Conservation (phyloP, 176 grass and related monocot species). For the Eragrostis curvula region DNA sequence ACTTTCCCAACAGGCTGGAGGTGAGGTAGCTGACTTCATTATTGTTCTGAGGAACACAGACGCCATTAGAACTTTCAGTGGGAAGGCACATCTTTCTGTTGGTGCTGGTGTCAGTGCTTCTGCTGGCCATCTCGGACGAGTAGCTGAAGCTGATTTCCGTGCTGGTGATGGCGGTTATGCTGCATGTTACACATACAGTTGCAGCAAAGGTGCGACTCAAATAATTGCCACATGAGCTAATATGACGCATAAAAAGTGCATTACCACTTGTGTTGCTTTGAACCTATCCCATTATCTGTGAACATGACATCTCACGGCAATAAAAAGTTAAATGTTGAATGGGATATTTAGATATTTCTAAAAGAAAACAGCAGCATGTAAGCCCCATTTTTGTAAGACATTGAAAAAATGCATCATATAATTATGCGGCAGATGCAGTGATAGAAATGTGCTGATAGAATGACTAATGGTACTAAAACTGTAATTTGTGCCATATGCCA, state of each 20-base stretch:
- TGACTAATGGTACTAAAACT: neutral
- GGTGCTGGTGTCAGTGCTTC: constrained; percentile 86
- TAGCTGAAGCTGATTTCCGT: constrained; percentile 79
- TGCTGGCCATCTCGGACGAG: constrained; percentile 71
- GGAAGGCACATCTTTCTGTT: constrained; percentile 75
- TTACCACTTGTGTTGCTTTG: neutral
- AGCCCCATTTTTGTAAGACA: neutral
- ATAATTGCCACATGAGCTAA: neutral
- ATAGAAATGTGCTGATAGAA: neutral
- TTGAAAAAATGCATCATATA: neutral
- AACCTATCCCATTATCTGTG: neutral
- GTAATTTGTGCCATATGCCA: neutral
- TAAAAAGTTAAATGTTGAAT: neutral
- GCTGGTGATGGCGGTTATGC: constrained; percentile 84
- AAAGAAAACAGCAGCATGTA: neutral
- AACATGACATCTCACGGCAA: neutral
- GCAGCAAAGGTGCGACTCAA: constrained; percentile 76
- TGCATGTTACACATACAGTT: constrained; percentile 88
- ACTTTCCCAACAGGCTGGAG: constrained; percentile 63
- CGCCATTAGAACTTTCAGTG: constrained; percentile 80
- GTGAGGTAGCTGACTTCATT: constrained; percentile 88
- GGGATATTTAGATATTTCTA: constrained; percentile 1
- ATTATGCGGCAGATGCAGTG: neutral
- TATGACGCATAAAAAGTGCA: neutral
- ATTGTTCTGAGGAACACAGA: constrained; percentile 87